These are phyloP conservation scores for Murraya paniculata DNA, from an alignment of 345 rosid genomes.

Conservation along the genomic window DNA sequence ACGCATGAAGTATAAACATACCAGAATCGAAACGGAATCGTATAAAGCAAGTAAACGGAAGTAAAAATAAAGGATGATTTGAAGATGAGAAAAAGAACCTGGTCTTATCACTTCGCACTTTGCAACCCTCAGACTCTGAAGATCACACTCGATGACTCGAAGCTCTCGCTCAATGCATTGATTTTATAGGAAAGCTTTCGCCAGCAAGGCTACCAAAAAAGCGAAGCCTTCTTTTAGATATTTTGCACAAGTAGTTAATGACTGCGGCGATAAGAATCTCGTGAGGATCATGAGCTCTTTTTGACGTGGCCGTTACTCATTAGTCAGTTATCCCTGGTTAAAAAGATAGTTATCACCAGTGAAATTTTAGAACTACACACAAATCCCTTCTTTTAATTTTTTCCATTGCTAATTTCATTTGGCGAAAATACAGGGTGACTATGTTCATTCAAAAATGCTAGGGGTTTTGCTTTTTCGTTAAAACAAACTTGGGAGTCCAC, in stretches of 20 bases:
- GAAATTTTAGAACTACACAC: too few relatives aligned
- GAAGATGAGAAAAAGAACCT: conserved; percentile 12
- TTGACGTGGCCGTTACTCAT: background rate
- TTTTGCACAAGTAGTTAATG: background rate
- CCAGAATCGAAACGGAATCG: background rate
- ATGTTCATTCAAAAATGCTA: too few relatives aligned
- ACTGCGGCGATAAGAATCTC: background rate
- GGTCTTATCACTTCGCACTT: conserved; percentile 4
- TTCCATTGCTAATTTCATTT: too few relatives aligned
- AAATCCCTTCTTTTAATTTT: too few relatives aligned
- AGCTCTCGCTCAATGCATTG: background rate
- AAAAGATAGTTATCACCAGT: too few relatives aligned
- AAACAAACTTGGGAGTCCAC: too few relatives aligned
- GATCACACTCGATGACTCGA: background rate
- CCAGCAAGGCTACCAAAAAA: background rate
- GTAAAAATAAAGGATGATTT: background rate
- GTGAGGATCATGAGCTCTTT: background rate
- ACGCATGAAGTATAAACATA: background rate
- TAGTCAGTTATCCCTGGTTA: background rate
- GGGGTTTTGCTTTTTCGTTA: too few relatives aligned
- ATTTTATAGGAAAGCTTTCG: background rate
- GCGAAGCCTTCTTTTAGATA: background rate
- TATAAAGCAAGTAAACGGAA: too few relatives aligned
- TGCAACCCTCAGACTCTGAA: background rate
- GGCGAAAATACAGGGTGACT: too few relatives aligned